Evolutionary conservation across 1,284 basidiomycete species (phyloP), one percentile per base, ranked within the genome.

Genomic region (Anthracocystis panici-leucophaei): DNA sequence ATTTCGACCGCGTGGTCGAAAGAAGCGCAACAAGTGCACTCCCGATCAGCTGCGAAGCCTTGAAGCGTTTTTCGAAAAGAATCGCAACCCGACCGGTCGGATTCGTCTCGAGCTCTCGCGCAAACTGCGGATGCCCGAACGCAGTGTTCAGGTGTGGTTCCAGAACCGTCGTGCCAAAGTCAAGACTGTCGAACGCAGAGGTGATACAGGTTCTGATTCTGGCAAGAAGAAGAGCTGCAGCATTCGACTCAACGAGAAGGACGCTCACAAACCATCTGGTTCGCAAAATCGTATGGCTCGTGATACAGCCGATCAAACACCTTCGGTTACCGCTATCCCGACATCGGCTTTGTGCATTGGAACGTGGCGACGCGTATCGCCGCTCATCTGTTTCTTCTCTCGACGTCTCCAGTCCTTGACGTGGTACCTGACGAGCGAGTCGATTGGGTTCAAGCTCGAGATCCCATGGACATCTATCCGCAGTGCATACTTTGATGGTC

Each of bases 371-470:
- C 73, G 81, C 38, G 71, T 82, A 25, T 62, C 65, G 23, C 80
- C 80, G 18, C 72, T 82, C 44, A 71, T 78, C 54, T 81, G 79
- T 67, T 80, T 78, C 51, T 81, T 81, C 48, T 79, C 79, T 6
- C 75, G 78, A 11, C 64, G 74, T 3, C 55, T 78, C 2, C 73
- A 80, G 45, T 68, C 61, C 5, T 38, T 82, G 54, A 70, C 71
- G 6, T 82, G 79, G 78, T 77, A 78, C 38, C 67, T 82, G 20
- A 77, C 70, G 14, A 65, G 60, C 46, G 79, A 81, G 33, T 78
- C 77, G 23, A 73, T 82, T 31, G 81, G 81, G 20, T 82, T 79
- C 77, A 81, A 81, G 61, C 65, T 82, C 42, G 81, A 82, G 49
- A 63, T 75, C 18, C 74, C 80, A 2, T 72, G 72, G 65, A 76